phyloP scores from a whole-genome alignment of 192 early-diverging fungal species.

The Coemansia sp. region DNA sequence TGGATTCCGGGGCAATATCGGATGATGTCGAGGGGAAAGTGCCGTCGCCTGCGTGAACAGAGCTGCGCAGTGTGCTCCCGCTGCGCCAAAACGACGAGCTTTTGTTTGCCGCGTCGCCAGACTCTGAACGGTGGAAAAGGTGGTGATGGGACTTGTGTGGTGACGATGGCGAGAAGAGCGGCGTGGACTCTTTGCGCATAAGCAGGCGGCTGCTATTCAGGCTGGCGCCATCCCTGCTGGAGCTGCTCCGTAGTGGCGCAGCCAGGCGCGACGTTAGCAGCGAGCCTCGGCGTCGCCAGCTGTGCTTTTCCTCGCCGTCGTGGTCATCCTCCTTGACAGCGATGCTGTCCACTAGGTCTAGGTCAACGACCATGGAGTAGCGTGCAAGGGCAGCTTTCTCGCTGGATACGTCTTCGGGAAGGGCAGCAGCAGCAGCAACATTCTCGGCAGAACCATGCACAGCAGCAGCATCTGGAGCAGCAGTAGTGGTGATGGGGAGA shows the following conservation, averaged over 20 bases:
- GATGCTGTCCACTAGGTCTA: background rate
- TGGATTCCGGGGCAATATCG: background rate
- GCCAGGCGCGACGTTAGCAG: slow-evolving; percentile 42
- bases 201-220: slow-evolving; percentile 24
- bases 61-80: slow-evolving; percentile 22
- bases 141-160: slow-evolving; percentile 13
- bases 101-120: slow-evolving; percentile 16
- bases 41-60: slow-evolving; percentile 11
- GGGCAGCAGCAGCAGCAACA: background rate
- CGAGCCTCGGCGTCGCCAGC: slow-evolving; percentile 56
- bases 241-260: slow-evolving; percentile 26
- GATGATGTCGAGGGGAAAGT: background rate
- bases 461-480: slow-evolving; percentile 7
- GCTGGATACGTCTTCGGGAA: background rate
- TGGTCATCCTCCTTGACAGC: slow-evolving; percentile 10
- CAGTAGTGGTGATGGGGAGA: slow-evolving; percentile 33
- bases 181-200: slow-evolving; percentile 43
- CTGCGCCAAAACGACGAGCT: slow-evolving; percentile 44
- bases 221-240: slow-evolving; percentile 12
- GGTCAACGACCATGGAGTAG: slow-evolving; percentile 31
- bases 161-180: slow-evolving; percentile 21
- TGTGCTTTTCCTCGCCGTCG: slow-evolving; percentile 23
- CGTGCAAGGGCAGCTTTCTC: slow-evolving; percentile 17
- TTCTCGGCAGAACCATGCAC: background rate
- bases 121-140: slow-evolving; percentile 21